A percentile compares a stretch with the other conserved stretches of the same genome.
phyloP scores from a whole-genome alignment of 2,329 filamentous ascomycete species.

The Domatiomyces globalis region DNA sequence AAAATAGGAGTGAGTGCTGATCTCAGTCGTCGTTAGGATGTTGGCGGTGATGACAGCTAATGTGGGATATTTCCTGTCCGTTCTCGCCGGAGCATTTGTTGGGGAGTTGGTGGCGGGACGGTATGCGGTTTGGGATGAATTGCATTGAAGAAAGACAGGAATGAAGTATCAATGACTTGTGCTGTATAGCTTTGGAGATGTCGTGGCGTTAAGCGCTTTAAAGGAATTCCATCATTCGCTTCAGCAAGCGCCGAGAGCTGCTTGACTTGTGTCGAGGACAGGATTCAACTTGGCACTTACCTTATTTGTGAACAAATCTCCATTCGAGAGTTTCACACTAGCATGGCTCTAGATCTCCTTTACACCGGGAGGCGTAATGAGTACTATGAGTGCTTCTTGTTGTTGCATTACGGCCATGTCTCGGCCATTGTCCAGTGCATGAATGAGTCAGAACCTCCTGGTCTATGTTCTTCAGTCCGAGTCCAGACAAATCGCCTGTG shows the following conservation, averaged over 20 bases:
- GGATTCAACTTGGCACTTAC: too few relatives aligned
- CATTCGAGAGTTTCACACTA: not conserved
- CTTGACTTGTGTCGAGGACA: too few relatives aligned
- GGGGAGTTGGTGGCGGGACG: conserved; percentile 71
- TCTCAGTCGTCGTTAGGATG: conserved; percentile 47
- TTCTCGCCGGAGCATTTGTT: conserved; percentile 68
- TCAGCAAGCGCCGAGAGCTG: too few relatives aligned
- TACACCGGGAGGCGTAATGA: not conserved
- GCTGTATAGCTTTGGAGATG: not conserved
- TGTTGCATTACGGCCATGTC: conserved; percentile 42
- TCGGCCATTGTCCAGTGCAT: conserved; percentile 54
- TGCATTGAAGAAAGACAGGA: not conserved
- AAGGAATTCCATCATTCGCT: not conserved
- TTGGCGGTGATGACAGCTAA: conserved; percentile 84
- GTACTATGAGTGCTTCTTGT: not conserved
- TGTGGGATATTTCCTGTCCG: conserved; percentile 67
- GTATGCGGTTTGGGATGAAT: conserved; percentile 39
- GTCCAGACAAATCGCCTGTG: conserved; percentile 54
- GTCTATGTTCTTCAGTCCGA: conserved; percentile 34
- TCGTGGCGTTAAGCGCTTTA: not conserved
- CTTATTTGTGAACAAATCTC: too few relatives aligned
- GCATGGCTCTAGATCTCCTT: too few relatives aligned
- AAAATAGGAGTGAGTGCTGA: not conserved
- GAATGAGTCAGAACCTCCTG: conserved; percentile 23
- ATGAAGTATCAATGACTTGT: not conserved